These are phyloP conservation scores for Anthracocystis setariae DNA, from an alignment of 1,284 basidiomycete genomes.

Conservation along the genomic window DNA sequence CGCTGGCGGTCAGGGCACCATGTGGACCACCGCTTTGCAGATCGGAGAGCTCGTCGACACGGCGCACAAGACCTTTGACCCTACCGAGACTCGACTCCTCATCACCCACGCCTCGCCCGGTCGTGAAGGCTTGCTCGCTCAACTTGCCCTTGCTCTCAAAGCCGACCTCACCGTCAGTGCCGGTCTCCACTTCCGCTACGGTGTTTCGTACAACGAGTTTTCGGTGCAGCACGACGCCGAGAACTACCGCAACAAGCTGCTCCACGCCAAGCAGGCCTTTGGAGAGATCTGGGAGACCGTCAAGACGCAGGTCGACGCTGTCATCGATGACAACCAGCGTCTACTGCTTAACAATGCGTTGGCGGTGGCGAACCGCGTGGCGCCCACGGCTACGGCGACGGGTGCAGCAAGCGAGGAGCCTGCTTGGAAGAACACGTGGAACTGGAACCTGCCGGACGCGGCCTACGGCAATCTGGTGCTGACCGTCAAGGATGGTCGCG, in stretches of 20 bases:
- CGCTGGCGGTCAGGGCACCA: slow-evolving; percentile 95
- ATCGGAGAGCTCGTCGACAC: slow-evolving; percentile 98
- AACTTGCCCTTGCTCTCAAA: slow-evolving; percentile 88
- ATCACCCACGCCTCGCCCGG: slow-evolving; percentile 92
- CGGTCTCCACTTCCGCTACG: slow-evolving; percentile 96
- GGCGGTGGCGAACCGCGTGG: slow-evolving; percentile 82
- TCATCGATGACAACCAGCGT: slow-evolving; percentile 90
- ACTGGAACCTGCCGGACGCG: slow-evolving; percentile 95
- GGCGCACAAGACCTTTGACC: slow-evolving; percentile 87
- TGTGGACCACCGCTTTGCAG: slow-evolving; percentile 98
- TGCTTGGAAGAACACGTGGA: slow-evolving; percentile 77
- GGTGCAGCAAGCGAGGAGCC: slow-evolving; percentile 79
- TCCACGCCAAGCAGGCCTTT: slow-evolving; percentile 82
- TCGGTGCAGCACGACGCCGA: slow-evolving; percentile 90
- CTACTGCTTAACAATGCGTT: slow-evolving; percentile 89
- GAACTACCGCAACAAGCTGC: slow-evolving; percentile 84
- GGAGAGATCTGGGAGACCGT: slow-evolving; percentile 93
- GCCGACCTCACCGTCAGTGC: slow-evolving; percentile 94
- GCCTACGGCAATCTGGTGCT: slow-evolving; percentile 87
- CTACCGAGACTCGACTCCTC: slow-evolving; percentile 90
- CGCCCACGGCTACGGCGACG: slow-evolving; percentile 72
- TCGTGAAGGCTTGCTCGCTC: slow-evolving; percentile 89
- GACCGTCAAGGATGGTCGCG: slow-evolving; percentile 87
- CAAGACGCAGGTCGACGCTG: slow-evolving; percentile 87
- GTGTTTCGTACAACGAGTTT: slow-evolving; percentile 96